phyloP scores from a whole-genome alignment of 352 stramenopile genomes.

The Phytopythium litorale region DNA sequence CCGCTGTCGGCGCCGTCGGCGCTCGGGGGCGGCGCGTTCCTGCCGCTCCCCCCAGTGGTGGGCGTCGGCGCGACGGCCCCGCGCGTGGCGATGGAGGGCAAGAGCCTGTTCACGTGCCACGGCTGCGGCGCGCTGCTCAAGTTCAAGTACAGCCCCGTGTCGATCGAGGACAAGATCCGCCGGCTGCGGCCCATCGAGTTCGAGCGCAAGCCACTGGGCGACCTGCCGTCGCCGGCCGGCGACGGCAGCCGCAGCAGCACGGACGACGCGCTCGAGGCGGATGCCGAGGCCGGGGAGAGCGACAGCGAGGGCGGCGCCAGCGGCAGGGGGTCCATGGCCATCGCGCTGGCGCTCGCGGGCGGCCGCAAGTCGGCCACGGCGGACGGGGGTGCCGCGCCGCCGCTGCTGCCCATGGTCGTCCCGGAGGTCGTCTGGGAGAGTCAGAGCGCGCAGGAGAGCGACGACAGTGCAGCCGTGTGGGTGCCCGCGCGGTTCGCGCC shows the following conservation, averaged over 20 bases:
- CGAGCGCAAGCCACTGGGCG: slow-evolving; percentile 15
- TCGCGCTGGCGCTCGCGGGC: neutral
- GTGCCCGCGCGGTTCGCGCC: slow-evolving; percentile 36
- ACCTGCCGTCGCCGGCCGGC: neutral
- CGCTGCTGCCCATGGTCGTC: slow-evolving; percentile 31
- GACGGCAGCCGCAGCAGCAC: slow-evolving; percentile 16
- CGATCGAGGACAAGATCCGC: slow-evolving; percentile 69
- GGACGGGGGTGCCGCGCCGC: slow-evolving; percentile 3
- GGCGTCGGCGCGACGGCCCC: slow-evolving; percentile 9
- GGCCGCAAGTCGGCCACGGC: slow-evolving; percentile 1
- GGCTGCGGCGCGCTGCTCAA: slow-evolving; percentile 70
- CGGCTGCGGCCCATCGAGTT: slow-evolving; percentile 39
- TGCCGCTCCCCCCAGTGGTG: slow-evolving; percentile 12
- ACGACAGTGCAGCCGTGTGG: slow-evolving; percentile 17
- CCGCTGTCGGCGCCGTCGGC: slow-evolving; percentile 8
- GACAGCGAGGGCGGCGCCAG: slow-evolving; percentile 9
- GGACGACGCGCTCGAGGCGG: slow-evolving; percentile 25
- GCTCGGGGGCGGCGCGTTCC: neutral
- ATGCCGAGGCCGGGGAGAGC: slow-evolving; percentile 15
- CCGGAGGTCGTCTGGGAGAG: slow-evolving; percentile 53
- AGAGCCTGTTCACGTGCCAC: slow-evolving; percentile 74
- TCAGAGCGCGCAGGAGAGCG: slow-evolving; percentile 20
- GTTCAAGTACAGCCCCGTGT: slow-evolving; percentile 51
- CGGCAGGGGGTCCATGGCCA: neutral
- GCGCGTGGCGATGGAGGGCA: slow-evolving; percentile 57